These are phyloP conservation scores for Picea abies DNA, from an alignment of 83 land plant species.

Conservation along the genomic window DNA sequence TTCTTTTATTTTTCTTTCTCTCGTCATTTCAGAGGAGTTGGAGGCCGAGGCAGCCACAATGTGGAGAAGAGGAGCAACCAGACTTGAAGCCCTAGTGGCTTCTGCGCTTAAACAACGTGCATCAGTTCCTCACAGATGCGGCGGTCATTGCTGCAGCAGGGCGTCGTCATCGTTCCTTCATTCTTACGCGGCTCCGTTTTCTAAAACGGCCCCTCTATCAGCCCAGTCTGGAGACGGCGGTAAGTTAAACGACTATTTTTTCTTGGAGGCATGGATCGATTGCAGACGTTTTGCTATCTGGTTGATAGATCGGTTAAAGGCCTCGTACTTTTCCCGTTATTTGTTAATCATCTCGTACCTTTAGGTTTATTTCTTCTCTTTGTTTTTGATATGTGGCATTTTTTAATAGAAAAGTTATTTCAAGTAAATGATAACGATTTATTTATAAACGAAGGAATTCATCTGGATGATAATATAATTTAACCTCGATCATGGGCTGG, in stretches of 20 bases:
- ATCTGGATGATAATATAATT: background rate
- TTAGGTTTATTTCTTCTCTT: too few relatives aligned
- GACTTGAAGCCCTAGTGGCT: background rate
- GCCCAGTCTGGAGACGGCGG: background rate
- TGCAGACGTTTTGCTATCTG: too few relatives aligned
- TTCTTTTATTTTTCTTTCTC: too few relatives aligned
- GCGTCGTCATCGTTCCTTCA: background rate
- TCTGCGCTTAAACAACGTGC: background rate
- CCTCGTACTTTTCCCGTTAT: background rate
- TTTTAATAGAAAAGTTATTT: too few relatives aligned
- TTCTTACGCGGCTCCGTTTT: background rate
- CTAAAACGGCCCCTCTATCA: background rate
- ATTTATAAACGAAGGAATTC: background rate
- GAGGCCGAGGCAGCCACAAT: background rate
- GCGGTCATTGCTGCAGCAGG: conserved; percentile 9
- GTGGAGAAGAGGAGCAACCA: conserved; percentile 9
- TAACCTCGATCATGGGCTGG: background rate
- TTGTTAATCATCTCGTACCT: background rate
- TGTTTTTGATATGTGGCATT: too few relatives aligned
- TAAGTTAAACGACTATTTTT: background rate
- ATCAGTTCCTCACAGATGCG: background rate
- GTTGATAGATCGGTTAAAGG: background rate
- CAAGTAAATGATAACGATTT: background rate
- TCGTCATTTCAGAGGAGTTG: too few relatives aligned
- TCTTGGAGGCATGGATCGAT: too few relatives aligned